These are phyloP conservation scores for Yamadazyma insecticola DNA, from an alignment of 805 yeast species.

Conservation along the genomic window DNA sequence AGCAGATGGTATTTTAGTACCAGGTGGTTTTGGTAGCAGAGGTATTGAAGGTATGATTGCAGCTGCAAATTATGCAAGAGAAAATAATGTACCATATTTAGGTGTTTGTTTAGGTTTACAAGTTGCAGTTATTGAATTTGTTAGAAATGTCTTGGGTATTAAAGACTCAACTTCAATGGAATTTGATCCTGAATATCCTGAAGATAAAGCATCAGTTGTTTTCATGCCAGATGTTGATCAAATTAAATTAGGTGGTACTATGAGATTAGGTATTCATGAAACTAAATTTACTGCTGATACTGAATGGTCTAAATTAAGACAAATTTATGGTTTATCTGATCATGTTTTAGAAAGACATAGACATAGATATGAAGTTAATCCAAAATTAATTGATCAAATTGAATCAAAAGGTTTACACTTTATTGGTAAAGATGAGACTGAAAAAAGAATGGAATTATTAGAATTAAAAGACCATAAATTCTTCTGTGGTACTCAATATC, in stretches of 20 bases:
- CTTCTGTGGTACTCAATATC: constrained; percentile 94
- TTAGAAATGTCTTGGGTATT: constrained; percentile 70
- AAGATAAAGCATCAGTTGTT: constrained; percentile 70
- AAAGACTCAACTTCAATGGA: constrained; percentile 75
- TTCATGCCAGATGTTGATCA: constrained; percentile 99
- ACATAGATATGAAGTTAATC: constrained; percentile 97
- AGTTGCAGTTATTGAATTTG: constrained; percentile 92
- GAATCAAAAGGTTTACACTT: constrained; percentile 80
- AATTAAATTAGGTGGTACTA: constrained; percentile 95
- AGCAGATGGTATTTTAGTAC: constrained; percentile 95
- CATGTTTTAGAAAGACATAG: constrained; percentile 91
- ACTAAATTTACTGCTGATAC: constrained; percentile 71
- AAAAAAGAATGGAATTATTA: constrained; percentile 88
- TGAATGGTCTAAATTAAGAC: constrained; percentile 66
- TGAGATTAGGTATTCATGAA: constrained; percentile 95
- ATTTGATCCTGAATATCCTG: constrained; percentile 60
- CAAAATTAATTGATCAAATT: constrained; percentile 63
- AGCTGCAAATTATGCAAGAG: constrained; percentile 98
- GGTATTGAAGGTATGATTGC: constrained; percentile 98
- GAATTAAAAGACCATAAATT: constrained; percentile 87
- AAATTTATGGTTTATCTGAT: constrained; percentile 68
- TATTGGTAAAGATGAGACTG: constrained; percentile 90
- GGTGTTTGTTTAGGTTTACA: constrained; percentile 98
- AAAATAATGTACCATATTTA: constrained; percentile 84
- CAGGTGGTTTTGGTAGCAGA: constrained; percentile 97